Percentiles rank a stretch among this genome's conserved stretches.
These are phyloP conservation scores for Crataegus laevigata DNA, from an alignment of 306 rosid genomes.

Conservation along the genomic window DNA sequence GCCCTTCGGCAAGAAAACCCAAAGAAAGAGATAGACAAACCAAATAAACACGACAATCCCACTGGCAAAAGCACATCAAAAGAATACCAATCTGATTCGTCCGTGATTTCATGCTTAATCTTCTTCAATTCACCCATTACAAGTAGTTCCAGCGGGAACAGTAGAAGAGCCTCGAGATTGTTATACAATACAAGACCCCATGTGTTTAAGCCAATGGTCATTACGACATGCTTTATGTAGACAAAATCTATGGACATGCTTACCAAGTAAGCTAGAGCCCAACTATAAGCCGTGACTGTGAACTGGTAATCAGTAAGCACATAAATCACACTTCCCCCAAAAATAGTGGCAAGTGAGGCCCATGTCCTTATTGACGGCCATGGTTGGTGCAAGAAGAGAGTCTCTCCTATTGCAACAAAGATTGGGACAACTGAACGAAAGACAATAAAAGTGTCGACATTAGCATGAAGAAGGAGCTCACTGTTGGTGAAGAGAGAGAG, in stretches of 20 bases:
- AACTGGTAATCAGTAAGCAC: constrained; percentile 71
- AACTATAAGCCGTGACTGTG: constrained; percentile 55
- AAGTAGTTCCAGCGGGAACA: constrained; percentile 62
- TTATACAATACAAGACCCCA: constrained; percentile 77
- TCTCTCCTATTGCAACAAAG: constrained; percentile 84
- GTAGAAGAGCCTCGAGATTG: constrained; percentile 63
- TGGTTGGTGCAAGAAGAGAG: constrained; percentile 65
- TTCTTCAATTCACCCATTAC: constrained; percentile 77
- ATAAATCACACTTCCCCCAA: constrained; percentile 64
- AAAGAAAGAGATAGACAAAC: constrained; percentile 67
- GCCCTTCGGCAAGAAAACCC: constrained; percentile 87
- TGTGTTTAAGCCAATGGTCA: constrained; percentile 62
- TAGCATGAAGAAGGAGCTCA: constrained; percentile 80
- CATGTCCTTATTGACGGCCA: constrained; percentile 69
- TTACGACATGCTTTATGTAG: constrained; percentile 71
- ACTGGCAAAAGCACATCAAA: constrained; percentile 53
- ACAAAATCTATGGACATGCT: constrained; percentile 74
- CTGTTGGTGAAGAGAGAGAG: constrained; percentile 81
- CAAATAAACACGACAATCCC: constrained; percentile 62
- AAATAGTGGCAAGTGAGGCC: constrained; percentile 62
- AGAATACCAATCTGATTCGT: constrained; percentile 59
- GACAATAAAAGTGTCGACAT: constrained; percentile 83
- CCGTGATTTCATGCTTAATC: constrained; percentile 61
- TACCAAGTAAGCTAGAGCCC: constrained; percentile 65
- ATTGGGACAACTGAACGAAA: constrained; percentile 71